Evolutionary conservation across 176 grass and related monocot genomes (phyloP), one percentile per base, ranked within the genome.

Genomic region (Leersia perrieri): DNA sequence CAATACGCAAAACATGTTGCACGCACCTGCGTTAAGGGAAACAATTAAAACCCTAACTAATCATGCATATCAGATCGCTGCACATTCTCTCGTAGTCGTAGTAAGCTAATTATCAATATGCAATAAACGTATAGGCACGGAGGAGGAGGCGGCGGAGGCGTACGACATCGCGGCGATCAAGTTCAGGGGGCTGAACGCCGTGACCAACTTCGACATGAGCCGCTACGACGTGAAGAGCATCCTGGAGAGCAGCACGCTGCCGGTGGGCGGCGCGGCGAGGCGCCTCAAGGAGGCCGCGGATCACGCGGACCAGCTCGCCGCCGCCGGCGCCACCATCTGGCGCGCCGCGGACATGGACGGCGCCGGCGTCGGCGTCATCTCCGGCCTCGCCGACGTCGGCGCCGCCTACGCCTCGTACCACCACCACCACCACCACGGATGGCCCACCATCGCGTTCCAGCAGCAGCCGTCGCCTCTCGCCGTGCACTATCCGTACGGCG

Each of bases 71-170:
- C 79, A 66, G 6, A 82, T 60, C 33, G 42, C 35, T 83, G 38
- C 64, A 66, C 80, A 63, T 20, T 28, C 18, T 77, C 47, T 76
- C 18, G 18, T 36, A n/a, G n/a, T n/a, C n/a, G n/a, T n/a, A n/a
- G n/a, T n/a, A n/a, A n/a, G n/a, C n/a, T n/a, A n/a, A n/a, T n/a
- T n/a, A n/a, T n/a, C n/a, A n/a, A n/a, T n/a, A n/a, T n/a, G n/a
- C n/a, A n/a, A n/a, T n/a, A n/a, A n/a, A 82, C 25, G 9, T 38
- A 69, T 76, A 93, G 91, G 88, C 82, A 93, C 91, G 9, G 88
- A 94, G 85, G 91, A 94, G 74, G 88, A 94, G 79, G 91, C 91
- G 3, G 91, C 91, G 67, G 91, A 94, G 88, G 91, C 91, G n/a
- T 94, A 94, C 74, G 91, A 94, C 70, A 90, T 90, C 20, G 91